A percentile compares a stretch with the other conserved stretches of the same genome.
These are phyloP conservation scores for Cystofilobasidium capitatum DNA, from an alignment of 768 basidiomycete species.

Conservation along the genomic window DNA sequence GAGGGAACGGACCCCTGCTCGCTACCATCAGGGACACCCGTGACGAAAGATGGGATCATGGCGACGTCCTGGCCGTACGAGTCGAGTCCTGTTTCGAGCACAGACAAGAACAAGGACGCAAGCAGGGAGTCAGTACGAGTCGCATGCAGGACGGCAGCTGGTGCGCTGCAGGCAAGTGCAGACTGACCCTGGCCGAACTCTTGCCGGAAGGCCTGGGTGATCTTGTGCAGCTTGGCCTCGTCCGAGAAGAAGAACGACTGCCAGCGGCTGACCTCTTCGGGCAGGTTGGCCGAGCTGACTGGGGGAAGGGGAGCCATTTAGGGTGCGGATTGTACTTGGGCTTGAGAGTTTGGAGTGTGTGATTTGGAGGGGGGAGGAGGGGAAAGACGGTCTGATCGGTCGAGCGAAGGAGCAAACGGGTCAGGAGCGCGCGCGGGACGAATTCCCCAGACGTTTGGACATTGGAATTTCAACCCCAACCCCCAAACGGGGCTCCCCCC, in stretches of 20 bases:
- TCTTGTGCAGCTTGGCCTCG: conserved; percentile 52
- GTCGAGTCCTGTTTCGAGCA: conserved; percentile 1
- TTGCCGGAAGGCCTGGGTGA: conserved; percentile 67
- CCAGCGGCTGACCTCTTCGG: conserved; percentile 51
- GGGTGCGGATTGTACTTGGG: neutral
- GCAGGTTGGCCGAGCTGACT: conserved; percentile 27
- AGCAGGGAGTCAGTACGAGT: neutral
- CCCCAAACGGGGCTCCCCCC: too few relatives aligned
- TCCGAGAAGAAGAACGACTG: conserved; percentile 63
- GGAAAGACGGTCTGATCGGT: too few relatives aligned
- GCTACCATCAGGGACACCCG: conserved; percentile 84
- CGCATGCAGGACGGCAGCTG: neutral
- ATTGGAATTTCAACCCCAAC: too few relatives aligned
- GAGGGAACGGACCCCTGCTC: conserved; percentile 69
- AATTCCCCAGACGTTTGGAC: too few relatives aligned
- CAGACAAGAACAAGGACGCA: conserved; percentile 32
- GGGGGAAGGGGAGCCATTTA: conserved; percentile 1
- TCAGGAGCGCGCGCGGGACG: too few relatives aligned
- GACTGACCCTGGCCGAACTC: conserved; percentile 60
- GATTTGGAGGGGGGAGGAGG: too few relatives aligned
- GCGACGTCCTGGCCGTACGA: conserved; percentile 26
- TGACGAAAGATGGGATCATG: conserved; percentile 70
- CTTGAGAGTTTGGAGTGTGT: neutral
- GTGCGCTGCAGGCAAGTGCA: neutral
- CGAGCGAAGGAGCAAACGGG: too few relatives aligned